phyloP scores from a whole-genome alignment of 345 rosid genomes.

The Ceriops decandra region DNA sequence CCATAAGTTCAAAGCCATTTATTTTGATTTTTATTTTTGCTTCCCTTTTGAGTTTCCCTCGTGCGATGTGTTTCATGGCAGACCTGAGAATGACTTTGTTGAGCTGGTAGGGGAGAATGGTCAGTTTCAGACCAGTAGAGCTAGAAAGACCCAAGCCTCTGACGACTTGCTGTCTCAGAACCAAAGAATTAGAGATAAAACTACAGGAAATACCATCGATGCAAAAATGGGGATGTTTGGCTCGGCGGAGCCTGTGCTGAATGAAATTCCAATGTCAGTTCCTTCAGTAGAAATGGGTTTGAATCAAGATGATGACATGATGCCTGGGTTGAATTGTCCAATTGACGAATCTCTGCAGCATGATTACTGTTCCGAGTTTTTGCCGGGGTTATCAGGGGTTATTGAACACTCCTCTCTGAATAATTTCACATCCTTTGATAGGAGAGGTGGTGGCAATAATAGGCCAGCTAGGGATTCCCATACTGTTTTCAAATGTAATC shows the following conservation, averaged over 20 bases:
- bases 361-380: slow-evolving; percentile 55
- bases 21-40: not conserved
- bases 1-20: not conserved
- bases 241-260: slow-evolving; percentile 25
- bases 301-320: slow-evolving; percentile 62
- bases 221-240: slow-evolving; percentile 33
- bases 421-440: slow-evolving; percentile 38
- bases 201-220: slow-evolving; percentile 27
- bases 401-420: slow-evolving; percentile 38
- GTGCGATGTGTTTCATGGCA: slow-evolving; percentile 27
- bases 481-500: slow-evolving; percentile 21
- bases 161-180: slow-evolving; percentile 18
- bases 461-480: slow-evolving; percentile 27
- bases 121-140: slow-evolving; percentile 58
- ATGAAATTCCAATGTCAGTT: slow-evolving; percentile 46
- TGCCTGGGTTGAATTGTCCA: slow-evolving; percentile 63
- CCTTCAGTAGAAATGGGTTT: slow-evolving; percentile 47
- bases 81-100: slow-evolving; percentile 57
- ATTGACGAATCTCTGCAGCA: slow-evolving; percentile 38
- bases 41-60: not conserved
- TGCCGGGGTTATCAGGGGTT: slow-evolving; percentile 58
- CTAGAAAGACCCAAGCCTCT: slow-evolving; percentile 33
- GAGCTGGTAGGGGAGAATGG: slow-evolving; percentile 84
- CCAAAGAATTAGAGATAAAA: slow-evolving; percentile 34
- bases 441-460: slow-evolving; percentile 26